Conservation (phyloP, 2,329 filamentous ascomycete species). For the Mariannaea elegans region DNA sequence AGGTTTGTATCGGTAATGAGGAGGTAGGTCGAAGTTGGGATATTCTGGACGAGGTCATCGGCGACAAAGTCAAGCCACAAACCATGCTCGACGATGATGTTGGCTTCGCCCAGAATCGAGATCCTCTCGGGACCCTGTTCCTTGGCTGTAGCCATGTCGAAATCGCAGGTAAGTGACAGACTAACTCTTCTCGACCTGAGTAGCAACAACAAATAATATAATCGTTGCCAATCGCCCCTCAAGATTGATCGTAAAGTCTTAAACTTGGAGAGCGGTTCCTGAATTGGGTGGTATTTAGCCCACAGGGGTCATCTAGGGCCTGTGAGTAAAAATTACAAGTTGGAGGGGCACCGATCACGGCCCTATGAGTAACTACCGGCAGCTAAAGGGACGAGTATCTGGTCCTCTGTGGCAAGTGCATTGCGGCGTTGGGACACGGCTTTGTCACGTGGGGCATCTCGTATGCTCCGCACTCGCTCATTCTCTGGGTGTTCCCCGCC, state of each 20-base stretch:
- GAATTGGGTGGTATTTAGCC: constrained; percentile 1
- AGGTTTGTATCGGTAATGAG: constrained; percentile 98
- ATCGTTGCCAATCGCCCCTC: constrained; percentile 1
- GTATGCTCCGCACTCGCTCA: constrained; percentile 5
- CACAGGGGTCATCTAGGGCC: constrained; percentile 6
- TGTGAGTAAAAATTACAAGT: constrained; percentile 14
- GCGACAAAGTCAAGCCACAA: constrained; percentile 87
- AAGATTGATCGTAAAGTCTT: background rate
- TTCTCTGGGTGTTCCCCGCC: background rate
- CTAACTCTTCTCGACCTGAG: too few species aligned
- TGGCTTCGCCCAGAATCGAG: constrained; percentile 85
- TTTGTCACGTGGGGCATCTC: constrained; percentile 5
- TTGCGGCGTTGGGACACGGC: background rate
- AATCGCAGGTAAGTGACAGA: constrained; percentile 1
- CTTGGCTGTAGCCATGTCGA: constrained; percentile 39
- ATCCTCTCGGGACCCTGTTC: constrained; percentile 65
- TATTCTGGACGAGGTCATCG: constrained; percentile 79
- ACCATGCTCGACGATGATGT: constrained; percentile 90
- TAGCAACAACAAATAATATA: background rate
- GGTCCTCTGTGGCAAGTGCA: background rate
- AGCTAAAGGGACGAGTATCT: background rate
- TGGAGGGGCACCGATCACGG: constrained; percentile 22
- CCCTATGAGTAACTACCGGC: constrained; percentile 6
- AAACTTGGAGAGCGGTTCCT: background rate
- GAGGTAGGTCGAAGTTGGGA: constrained; percentile 90